A percentile compares a stretch with the other conserved stretches of the same genome.
Conservation (phyloP, 805 yeast genomes). For the Debaryomyces hansenii region DNA sequence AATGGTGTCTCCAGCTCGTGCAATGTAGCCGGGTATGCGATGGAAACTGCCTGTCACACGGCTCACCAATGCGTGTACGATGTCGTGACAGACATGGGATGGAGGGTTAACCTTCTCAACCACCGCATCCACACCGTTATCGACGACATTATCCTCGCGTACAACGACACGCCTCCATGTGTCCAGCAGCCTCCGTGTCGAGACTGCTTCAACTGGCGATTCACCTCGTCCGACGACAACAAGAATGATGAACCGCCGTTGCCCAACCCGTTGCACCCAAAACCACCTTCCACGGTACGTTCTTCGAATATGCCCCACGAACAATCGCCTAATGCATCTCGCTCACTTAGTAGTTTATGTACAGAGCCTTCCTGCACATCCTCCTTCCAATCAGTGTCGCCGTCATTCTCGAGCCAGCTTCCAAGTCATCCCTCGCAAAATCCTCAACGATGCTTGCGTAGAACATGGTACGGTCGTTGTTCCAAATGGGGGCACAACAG, state of each 20-base stretch:
- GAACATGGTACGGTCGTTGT: slow-evolving; percentile 73
- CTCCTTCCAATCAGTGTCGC: no score
- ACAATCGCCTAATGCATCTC: no score
- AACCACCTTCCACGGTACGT: slow-evolving; percentile 4
- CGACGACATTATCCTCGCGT: slow-evolving; percentile 68
- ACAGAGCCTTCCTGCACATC: no score
- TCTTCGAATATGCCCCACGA: not conserved
- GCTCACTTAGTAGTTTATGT: no score
- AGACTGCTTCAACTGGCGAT: slow-evolving; percentile 90
- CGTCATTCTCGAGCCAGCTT: not conserved
- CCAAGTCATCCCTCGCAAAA: not conserved
- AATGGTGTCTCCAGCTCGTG: slow-evolving; percentile 91
- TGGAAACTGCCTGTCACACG: slow-evolving; percentile 94
- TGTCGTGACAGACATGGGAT: slow-evolving; percentile 83
- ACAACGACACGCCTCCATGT: slow-evolving; percentile 79
- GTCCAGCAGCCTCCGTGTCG: slow-evolving; percentile 76
- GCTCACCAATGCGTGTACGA: slow-evolving; percentile 88
- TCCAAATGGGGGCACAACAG: slow-evolving; percentile 43
- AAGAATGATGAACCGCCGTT: slow-evolving; percentile 37
- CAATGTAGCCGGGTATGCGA: slow-evolving; percentile 90
- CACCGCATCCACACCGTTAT: slow-evolving; percentile 91
- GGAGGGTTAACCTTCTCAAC: slow-evolving; percentile 85
- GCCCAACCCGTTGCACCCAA: slow-evolving; percentile 39
- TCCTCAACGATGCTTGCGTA: slow-evolving; percentile 49
- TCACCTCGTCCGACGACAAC: slow-evolving; percentile 49